These are phyloP conservation scores for Pleurotus cornucopiae DNA, from an alignment of 768 basidiomycete genomes.

Conservation along the genomic window DNA sequence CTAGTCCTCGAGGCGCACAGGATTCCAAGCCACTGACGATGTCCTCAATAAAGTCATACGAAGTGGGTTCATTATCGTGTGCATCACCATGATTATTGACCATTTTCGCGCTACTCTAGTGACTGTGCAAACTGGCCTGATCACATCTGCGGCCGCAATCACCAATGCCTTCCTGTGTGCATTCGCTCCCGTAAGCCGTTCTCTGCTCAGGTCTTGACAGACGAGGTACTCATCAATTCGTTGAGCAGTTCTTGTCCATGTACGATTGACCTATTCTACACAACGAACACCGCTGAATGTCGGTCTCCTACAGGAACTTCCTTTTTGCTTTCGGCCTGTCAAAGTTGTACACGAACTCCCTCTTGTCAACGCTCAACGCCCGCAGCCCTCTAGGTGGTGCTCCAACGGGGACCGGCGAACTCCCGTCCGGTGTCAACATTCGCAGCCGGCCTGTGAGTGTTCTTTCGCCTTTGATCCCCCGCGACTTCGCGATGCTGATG, in stretches of 20 bases:
- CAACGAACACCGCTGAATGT: conserved; percentile 42
- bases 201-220: conserved; percentile 18
- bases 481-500: not conserved
- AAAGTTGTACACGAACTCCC: conserved; percentile 45
- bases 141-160: conserved; percentile 12
- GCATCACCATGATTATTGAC: not conserved
- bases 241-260: conserved; percentile 42
- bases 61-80: conserved; percentile 15
- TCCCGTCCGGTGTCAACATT: not conserved
- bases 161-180: not conserved
- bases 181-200: not conserved
- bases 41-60: conserved; percentile 32
- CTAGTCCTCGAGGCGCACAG: conserved; percentile 34
- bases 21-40: conserved; percentile 38
- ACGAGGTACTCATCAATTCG: conserved; percentile 30
- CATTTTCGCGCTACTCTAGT: conserved; percentile 17
- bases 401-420: not conserved
- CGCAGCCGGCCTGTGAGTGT: not conserved
- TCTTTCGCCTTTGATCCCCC: not conserved
- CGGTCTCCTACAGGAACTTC: conserved; percentile 33
- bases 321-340: conserved; percentile 44
- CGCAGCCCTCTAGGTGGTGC: conserved; percentile 15
- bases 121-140: conserved; percentile 37
- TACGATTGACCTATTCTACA: conserved; percentile 17
- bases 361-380: conserved; percentile 46